Evolutionary conservation across 371 early-diverging fungal species (phyloP).

Genomic region (Apophysomyces sp.): DNA sequence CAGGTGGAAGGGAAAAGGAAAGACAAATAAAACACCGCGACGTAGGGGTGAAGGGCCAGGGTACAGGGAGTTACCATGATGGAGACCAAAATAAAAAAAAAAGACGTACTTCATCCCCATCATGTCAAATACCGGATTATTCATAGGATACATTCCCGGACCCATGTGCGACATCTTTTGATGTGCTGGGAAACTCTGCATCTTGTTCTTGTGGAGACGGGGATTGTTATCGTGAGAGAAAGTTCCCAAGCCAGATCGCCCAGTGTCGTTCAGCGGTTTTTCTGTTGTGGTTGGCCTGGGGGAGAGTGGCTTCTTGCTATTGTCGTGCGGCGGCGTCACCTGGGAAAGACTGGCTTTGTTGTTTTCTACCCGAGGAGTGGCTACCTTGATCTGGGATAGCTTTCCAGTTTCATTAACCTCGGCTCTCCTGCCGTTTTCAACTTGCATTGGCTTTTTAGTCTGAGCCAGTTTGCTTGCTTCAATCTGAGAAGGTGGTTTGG

Average conservation of each 20-base stretch:
- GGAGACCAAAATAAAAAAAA: not conserved
- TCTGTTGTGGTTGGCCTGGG: not conserved
- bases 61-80: not conserved
- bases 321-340: not conserved
- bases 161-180: not conserved
- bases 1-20: not conserved
- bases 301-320: not conserved
- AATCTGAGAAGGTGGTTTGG: not conserved
- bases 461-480: not conserved
- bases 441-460: not conserved
- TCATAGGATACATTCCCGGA: conserved; percentile 1
- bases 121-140: conserved; percentile 3
- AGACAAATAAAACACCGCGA: not conserved
- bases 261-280: not conserved
- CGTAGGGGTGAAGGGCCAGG: not conserved
- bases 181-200: not conserved
- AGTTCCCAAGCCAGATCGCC: not conserved
- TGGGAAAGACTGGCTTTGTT: not conserved
- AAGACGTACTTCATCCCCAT: conserved; percentile 3
- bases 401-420: not conserved
- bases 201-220: not conserved
- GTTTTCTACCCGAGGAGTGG: not conserved
- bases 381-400: not conserved
- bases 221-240: not conserved
- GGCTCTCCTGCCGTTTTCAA: not conserved